These are phyloP conservation scores for Thalassiosira oceanica DNA, from an alignment of 352 stramenopile genomes.

Conservation along the genomic window DNA sequence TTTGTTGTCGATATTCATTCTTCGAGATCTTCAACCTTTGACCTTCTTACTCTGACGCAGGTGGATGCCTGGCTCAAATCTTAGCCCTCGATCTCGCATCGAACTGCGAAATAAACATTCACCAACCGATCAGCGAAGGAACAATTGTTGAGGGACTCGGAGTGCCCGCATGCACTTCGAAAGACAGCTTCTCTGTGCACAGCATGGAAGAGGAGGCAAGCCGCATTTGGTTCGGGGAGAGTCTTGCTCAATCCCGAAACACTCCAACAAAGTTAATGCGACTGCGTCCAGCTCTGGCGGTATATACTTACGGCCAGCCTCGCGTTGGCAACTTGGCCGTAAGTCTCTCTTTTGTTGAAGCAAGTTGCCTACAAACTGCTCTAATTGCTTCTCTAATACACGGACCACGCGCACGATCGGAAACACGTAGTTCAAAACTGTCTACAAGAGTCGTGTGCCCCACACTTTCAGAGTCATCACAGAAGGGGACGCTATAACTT, in stretches of 20 bases:
- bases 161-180: no score
- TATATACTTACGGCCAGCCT: constrained; percentile 75
- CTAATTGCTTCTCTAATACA: no score
- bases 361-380: no score
- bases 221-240: no score
- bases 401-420: no score
- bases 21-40: no score
- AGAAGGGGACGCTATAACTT: constrained; percentile 70
- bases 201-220: no score
- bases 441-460: constrained; percentile 72
- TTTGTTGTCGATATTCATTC: no score
- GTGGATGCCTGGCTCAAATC: constrained; percentile 61
- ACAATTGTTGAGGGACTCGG: no score
- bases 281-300: constrained; percentile 56
- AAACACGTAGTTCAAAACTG: constrained; percentile 62
- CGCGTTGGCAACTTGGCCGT: constrained; percentile 66
- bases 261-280: constrained; percentile 26
- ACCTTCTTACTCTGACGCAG: no score
- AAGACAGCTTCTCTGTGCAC: no score
- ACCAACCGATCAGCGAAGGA: constrained; percentile 14
- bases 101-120: constrained; percentile 69
- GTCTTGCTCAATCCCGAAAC: constrained; percentile 7
- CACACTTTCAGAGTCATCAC: constrained; percentile 70
- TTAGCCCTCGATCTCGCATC: constrained; percentile 66
- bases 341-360: no score